Evolutionary conservation across 2,329 filamentous ascomycete genomes (phyloP).

Genomic region (Monilinia aucupariae): DNA sequence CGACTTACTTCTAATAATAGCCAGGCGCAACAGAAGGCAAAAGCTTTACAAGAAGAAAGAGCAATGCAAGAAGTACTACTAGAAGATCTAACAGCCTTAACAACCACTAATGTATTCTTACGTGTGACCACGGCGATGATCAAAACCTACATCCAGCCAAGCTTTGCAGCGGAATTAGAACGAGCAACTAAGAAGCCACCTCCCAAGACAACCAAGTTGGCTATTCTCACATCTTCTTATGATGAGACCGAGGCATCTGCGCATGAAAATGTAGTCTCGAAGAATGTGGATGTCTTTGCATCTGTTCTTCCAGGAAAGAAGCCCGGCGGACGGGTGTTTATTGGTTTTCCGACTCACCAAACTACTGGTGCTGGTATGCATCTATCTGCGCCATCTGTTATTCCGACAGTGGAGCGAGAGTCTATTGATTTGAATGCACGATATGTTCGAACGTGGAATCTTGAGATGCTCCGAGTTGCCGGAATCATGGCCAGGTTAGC

Average conservation of each 20-base stretch:
- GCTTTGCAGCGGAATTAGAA: constrained; percentile 80
- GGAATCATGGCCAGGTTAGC: constrained; percentile 86
- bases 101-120: constrained; percentile 78
- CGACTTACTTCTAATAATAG: constrained; percentile 58
- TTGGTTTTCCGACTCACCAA: constrained; percentile 95
- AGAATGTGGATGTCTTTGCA: constrained; percentile 73
- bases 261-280: constrained; percentile 43
- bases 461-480: constrained; percentile 84
- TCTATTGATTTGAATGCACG: constrained; percentile 94
- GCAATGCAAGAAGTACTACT: constrained; percentile 56
- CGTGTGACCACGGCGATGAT: constrained; percentile 81
- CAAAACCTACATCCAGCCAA: constrained; percentile 64
- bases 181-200: constrained; percentile 96
- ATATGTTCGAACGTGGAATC: constrained; percentile 92
- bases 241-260: constrained; percentile 65
- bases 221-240: constrained; percentile 86
- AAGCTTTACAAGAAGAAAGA: constrained; percentile 57
- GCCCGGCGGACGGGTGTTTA: constrained; percentile 80
- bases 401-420: constrained; percentile 94
- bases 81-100: constrained; percentile 66
- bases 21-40: constrained; percentile 47
- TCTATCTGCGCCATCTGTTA: constrained; percentile 91
- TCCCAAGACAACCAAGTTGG: constrained; percentile 77
- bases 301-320: constrained; percentile 86
- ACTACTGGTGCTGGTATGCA: constrained; percentile 92